phyloP scores from a whole-genome alignment of 768 basidiomycete species.

The Mycena floridula region DNA sequence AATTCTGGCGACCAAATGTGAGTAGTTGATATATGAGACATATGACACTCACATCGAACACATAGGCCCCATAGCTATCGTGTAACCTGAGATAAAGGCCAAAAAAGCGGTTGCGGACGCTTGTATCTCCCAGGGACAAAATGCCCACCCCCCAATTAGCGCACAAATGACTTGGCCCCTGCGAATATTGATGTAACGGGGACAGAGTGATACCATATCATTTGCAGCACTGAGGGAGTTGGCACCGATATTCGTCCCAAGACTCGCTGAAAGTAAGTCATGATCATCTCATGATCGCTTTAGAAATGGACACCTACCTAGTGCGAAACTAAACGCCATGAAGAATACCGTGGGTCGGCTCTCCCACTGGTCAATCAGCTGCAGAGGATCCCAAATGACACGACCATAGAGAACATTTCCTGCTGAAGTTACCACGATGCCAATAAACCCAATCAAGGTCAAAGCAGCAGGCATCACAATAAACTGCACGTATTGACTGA shows the following conservation, averaged over 20 bases:
- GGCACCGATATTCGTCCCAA: constrained; percentile 68
- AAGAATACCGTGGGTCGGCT: constrained; percentile 87
- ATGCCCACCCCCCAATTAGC: constrained; percentile 75
- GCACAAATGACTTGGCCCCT: constrained; percentile 79
- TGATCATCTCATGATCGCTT: too few relatives aligned
- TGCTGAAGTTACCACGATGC: constrained; percentile 76
- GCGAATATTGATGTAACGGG: constrained; percentile 73
- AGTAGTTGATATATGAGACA: too few relatives aligned
- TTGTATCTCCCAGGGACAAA: constrained; percentile 87
- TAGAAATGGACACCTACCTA: too few relatives aligned
- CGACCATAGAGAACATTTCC: constrained; percentile 66
- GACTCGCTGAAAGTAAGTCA: constrained; percentile 68
- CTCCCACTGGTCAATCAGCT: constrained; percentile 74
- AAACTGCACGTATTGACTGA: constrained; percentile 68
- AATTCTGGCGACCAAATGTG: neutral
- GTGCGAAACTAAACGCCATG: constrained; percentile 64
- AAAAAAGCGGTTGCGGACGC: constrained; percentile 62
- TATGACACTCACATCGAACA: constrained; percentile 62
- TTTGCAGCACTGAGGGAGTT: constrained; percentile 62
- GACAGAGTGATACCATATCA: constrained; percentile 77
- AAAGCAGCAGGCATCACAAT: constrained; percentile 73
- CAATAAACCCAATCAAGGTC: constrained; percentile 75
- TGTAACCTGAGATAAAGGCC: constrained; percentile 77
- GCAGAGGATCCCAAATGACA: constrained; percentile 66
- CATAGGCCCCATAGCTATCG: constrained; percentile 83